Percentiles rank a stretch among this genome's conserved stretches.
Conservation (phyloP, 1,284 basidiomycete species). For the Stygiomarasmius scandens region DNA sequence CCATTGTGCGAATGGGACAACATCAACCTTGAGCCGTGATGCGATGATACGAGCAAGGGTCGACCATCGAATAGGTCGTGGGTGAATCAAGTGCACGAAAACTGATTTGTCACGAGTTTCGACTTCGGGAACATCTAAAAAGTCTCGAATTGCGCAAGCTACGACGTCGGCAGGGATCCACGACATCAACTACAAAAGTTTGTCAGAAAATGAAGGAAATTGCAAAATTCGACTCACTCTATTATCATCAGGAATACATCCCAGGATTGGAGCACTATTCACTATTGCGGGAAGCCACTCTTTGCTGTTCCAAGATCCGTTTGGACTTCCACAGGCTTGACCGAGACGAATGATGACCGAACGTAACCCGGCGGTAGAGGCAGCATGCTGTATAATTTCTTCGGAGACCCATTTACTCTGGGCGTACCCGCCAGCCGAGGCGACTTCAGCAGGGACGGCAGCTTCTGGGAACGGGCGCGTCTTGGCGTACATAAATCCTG, state of each 20-base stretch:
- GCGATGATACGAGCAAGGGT: neutral
- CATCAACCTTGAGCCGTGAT: neutral
- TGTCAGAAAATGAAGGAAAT: neutral
- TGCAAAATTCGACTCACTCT: constrained; percentile 21
- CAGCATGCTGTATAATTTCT: constrained; percentile 16
- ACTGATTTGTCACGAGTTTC: no score
- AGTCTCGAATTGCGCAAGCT: constrained; percentile 30
- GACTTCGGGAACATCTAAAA: no score
- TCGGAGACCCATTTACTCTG: constrained; percentile 25
- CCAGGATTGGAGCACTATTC: constrained; percentile 20
- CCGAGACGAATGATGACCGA: constrained; percentile 5
- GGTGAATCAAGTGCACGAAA: constrained; percentile 19
- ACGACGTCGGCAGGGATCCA: constrained; percentile 36
- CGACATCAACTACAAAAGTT: constrained; percentile 23
- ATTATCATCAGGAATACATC: constrained; percentile 25
- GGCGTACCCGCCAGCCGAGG: constrained; percentile 19
- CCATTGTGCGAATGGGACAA: neutral
- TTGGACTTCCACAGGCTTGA: constrained; percentile 12
- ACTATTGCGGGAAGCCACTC: constrained; percentile 11
- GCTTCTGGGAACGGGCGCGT: no score
- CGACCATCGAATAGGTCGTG: constrained; percentile 15
- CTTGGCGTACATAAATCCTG: no score
- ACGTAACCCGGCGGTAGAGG: neutral
- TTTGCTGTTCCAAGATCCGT: constrained; percentile 8
- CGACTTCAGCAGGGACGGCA: neutral